Base-by-base conservation (phyloP, 129 eudicot genomes). In the Flaveria robusta region DNA sequence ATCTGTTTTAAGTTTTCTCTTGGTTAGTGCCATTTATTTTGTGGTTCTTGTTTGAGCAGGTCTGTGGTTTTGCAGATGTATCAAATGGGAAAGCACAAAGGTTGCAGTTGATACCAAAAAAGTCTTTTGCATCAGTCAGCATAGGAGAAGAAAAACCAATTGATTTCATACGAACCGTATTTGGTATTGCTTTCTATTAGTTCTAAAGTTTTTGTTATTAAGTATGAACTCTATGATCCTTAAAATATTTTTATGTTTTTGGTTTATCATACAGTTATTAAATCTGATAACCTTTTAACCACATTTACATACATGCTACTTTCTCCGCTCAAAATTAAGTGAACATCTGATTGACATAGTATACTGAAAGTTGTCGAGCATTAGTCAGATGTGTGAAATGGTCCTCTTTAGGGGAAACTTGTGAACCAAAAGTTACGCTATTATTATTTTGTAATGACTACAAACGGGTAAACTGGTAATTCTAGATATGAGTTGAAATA, bases 91-190 rank as follows among this genome's bases (percentile, higher is more conserved):
- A 87, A 82, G 46, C 82, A 58, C 89, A 82, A 22, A 76, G 74
- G 74, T 45, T 83, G 82, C 79, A 80, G 82, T 49, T 88, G 79
- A 76, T 74, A 55, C 87, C 81, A 1, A 90, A 86, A 72, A 84
- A 79, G 72, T 80, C 84, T 63, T 93, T 93, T 83, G 96, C 97
- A 68, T 94, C 98, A 76, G 89, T 91, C 72, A 85, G 86, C 81
- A 54, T 70, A 2, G 88, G 82, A 74, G 96, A 94, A 50, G 97
- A 94, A 37, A 94, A 88, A 72, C 96, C 98, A 31, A 84, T 94
- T 65, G 96, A 94, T 85, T 94, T 91, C 81, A 50, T 91, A 16
- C 93, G 96, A n/a, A 84, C 87, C 39, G 46, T 94, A 79, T 78
- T 87, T 41, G 98, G 98, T 91, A 91, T 77, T 52, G 86, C 73